A percentile compares a stretch with the other conserved stretches of the same genome.
Conservation (phyloP, 2,329 filamentous ascomycete species). For the Parastagonospora avenae region DNA sequence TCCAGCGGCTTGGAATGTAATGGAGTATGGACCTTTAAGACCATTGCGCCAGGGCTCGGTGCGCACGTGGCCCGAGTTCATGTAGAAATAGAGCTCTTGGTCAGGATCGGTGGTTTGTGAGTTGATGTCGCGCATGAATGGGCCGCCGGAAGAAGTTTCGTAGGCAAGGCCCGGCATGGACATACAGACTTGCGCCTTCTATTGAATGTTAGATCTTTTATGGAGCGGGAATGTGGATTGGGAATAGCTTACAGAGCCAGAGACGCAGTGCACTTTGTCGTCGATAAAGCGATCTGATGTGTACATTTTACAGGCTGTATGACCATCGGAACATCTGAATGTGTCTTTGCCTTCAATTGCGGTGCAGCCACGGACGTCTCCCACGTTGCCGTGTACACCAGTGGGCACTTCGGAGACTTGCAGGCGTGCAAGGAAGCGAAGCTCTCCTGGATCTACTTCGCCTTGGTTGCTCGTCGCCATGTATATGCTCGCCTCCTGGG, state of each 20-base stretch:
- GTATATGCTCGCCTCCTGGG: constrained; percentile 25
- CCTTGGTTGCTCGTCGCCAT: constrained; percentile 30
- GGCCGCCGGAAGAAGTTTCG: constrained; percentile 26
- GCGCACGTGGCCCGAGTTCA: constrained; percentile 30
- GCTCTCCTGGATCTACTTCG: constrained; percentile 32
- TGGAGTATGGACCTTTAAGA: constrained; percentile 26
- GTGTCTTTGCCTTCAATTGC: constrained; percentile 32
- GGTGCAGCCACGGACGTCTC: constrained; percentile 21
- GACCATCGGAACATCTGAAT: constrained; percentile 24
- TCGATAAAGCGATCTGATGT: constrained; percentile 30
- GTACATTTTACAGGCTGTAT: constrained; percentile 31
- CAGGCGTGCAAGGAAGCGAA: constrained; percentile 6
- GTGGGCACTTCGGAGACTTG: constrained; percentile 19
- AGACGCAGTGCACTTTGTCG: constrained; percentile 28
- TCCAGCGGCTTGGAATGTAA: constrained; percentile 21
- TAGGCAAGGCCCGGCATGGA: constrained; percentile 30
- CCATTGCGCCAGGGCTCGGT: constrained; percentile 30
- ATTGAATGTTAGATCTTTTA: background rate
- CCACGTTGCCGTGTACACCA: constrained; percentile 28
- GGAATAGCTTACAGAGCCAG: constrained; percentile 18
- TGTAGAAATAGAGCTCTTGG: constrained; percentile 32
- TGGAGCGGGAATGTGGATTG: background rate
- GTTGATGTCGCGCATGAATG: constrained; percentile 34
- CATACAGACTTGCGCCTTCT: constrained; percentile 29
- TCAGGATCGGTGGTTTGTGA: constrained; percentile 22